Evolutionary conservation across 768 basidiomycete genomes (phyloP), one percentile per base, ranked within the genome.

Genomic region (Suillus paluster): DNA sequence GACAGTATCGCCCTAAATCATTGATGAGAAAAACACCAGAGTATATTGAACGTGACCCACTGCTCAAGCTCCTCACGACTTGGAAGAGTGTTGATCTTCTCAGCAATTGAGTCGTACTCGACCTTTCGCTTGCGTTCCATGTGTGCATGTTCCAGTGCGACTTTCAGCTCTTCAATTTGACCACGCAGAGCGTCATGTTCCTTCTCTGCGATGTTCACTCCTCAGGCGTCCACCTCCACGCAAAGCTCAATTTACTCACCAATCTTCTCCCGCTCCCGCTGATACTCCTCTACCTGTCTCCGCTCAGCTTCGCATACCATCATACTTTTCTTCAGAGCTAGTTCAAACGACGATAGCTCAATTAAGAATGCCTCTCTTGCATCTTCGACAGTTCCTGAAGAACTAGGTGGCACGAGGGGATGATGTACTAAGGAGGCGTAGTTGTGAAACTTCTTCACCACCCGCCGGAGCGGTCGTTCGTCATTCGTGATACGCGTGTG

Each of bases 251-350:
- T 55, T 19, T n/a, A 80, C 85, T 49, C 71, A 91, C 93, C 91
- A 69, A 94, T 91, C 64, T 84, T 76, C 66, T 84, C 81, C 53
- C 84, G 83, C 68, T 92, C 91, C 48, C 83, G 79, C 67, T 92
- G 84, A 70, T 95, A 95, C 72, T 93, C 89, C 68, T 92, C 87
- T 1, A 94, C 92, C 76, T 95, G 92, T 68, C 92, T 81, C 57
- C 85, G 84, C 77, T 95, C 93, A 9, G 92, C 94, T 70, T 94
- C 89, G 68, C 91, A 94, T 49, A 92, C 87, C 86, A 94, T 90
- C 39, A 81, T 79, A 66, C 85, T 90, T 77, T 94, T 95, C 78
- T 88, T 85, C 66, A 95, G 77, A 59, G 85, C 75, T 63, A 94
- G 73, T 71, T 91, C 86, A 70, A 94, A 94, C 12, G 90, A 84